phyloP scores from a whole-genome alignment of 768 basidiomycete genomes.

The Pulveroboletus sp. region DNA sequence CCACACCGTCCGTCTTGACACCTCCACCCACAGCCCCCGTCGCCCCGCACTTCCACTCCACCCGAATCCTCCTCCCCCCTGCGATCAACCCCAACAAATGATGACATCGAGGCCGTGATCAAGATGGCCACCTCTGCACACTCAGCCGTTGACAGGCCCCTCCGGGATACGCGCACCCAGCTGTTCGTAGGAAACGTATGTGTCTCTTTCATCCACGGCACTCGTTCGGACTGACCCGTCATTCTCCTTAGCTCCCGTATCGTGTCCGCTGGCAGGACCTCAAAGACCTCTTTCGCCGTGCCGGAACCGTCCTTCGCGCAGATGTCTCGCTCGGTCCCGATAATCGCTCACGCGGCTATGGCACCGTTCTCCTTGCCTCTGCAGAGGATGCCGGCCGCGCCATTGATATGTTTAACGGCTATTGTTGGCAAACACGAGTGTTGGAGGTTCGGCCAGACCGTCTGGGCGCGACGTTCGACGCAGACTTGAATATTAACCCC shows the following conservation, averaged over 20 bases:
- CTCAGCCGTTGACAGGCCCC: constrained; percentile 45
- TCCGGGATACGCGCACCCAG: constrained; percentile 87
- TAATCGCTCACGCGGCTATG: constrained; percentile 90
- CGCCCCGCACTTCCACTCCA: neutral
- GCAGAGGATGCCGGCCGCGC: constrained; percentile 92
- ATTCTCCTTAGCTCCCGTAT: constrained; percentile 73
- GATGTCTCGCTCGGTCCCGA: constrained; percentile 78
- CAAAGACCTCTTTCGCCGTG: constrained; percentile 94
- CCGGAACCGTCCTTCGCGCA: constrained; percentile 83
- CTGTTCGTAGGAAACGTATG: constrained; percentile 94
- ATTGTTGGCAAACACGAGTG: constrained; percentile 91
- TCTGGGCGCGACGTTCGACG: constrained; percentile 35
- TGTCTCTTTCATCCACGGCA: constrained; percentile 9
- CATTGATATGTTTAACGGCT: constrained; percentile 95
- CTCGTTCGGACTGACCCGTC: neutral
- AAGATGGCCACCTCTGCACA: constrained; percentile 79
- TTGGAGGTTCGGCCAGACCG: constrained; percentile 91
- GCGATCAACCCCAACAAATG: constrained; percentile 50
- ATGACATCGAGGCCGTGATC: constrained; percentile 90
- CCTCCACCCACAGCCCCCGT: constrained; percentile 10
- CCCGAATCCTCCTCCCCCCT: constrained; percentile 4
- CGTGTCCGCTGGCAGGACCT: constrained; percentile 99
- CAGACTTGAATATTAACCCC: constrained; percentile 17
- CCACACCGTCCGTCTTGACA: neutral
- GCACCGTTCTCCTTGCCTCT: constrained; percentile 91